Evolutionary conservation across 371 early-diverging fungal species (phyloP).

Genomic region (Rhizomucor pusillus): DNA sequence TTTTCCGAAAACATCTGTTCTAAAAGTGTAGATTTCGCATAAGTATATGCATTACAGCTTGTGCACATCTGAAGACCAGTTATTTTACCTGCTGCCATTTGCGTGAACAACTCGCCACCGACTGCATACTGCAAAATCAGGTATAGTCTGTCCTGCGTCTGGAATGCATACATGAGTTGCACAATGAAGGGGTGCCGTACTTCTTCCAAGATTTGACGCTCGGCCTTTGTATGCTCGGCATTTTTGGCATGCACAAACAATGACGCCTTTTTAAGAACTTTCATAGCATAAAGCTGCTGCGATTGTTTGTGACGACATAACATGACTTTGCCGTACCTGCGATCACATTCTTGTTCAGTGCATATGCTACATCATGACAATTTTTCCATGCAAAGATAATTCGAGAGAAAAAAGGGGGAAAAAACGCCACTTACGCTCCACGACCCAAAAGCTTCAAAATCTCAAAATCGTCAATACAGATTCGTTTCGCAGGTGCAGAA

Average conservation of each 20-base stretch:
- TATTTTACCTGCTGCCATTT: slow-evolving; percentile 68
- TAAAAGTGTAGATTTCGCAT: slow-evolving; percentile 25
- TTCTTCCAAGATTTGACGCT: slow-evolving; percentile 73
- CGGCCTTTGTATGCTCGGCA: slow-evolving; percentile 71
- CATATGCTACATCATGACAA: neutral
- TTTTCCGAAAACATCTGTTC: slow-evolving; percentile 81
- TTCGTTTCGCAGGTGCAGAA: slow-evolving; percentile 23
- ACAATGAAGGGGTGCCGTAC: slow-evolving; percentile 95
- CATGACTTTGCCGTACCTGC: slow-evolving; percentile 45
- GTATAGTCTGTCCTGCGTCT: slow-evolving; percentile 82
- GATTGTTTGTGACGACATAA: slow-evolving; percentile 34
- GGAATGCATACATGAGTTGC: slow-evolving; percentile 93
- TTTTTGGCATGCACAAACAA: slow-evolving; percentile 71
- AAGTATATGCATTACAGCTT: neutral
- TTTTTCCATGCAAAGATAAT: no score
- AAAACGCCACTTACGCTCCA: slow-evolving; percentile 78
- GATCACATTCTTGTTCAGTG: neutral
- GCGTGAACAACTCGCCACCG: slow-evolving; percentile 98
- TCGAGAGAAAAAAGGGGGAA: no score
- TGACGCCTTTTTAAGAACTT: slow-evolving; percentile 87
- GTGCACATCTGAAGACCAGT: neutral
- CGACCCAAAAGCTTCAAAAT: slow-evolving; percentile 93
- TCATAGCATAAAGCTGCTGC: slow-evolving; percentile 81
- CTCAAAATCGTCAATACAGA: slow-evolving; percentile 87
- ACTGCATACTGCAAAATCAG: slow-evolving; percentile 96